A percentile compares a stretch with the other conserved stretches of the same genome.
Conservation (phyloP, 2,329 filamentous ascomycete species). For the Penicillium sp. region DNA sequence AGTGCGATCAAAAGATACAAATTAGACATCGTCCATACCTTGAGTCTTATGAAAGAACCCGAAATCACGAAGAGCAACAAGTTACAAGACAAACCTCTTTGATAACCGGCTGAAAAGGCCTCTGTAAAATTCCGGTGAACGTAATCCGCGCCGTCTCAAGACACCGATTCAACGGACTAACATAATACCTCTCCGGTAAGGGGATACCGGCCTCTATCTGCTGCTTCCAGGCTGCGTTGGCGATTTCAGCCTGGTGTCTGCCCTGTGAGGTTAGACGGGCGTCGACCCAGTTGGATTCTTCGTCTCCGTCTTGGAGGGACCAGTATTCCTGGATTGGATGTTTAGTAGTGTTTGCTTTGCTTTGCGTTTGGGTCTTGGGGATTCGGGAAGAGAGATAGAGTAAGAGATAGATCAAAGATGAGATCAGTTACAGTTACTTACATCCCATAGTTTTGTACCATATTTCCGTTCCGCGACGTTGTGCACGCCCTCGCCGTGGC, state of each 20-base stretch:
- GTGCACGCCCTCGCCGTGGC: constrained; percentile 60
- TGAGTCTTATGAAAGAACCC: too few relatives aligned
- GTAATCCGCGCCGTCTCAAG: constrained; percentile 55
- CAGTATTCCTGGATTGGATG: constrained; percentile 54
- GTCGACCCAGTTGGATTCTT: constrained; percentile 55
- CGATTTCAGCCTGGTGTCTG: constrained; percentile 48
- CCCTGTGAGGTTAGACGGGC: constrained; percentile 55
- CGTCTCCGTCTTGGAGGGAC: constrained; percentile 56
- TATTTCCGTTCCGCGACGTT: constrained; percentile 59
- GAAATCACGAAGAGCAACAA: too few relatives aligned
- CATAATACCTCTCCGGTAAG: constrained; percentile 54
- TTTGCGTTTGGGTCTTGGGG: too few relatives aligned
- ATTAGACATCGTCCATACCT: too few relatives aligned
- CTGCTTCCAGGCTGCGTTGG: constrained; percentile 47
- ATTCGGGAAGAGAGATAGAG: too few relatives aligned
- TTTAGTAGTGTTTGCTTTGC: background rate
- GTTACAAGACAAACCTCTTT: constrained; percentile 56
- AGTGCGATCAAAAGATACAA: background rate
- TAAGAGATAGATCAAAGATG: too few relatives aligned
- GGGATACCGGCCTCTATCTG: constrained; percentile 50
- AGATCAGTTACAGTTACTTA: constrained; percentile 29
- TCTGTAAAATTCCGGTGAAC: constrained; percentile 47
- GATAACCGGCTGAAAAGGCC: constrained; percentile 52
- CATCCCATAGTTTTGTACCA: constrained; percentile 59
- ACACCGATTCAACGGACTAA: constrained; percentile 57